phyloP scores from a whole-genome alignment of 306 rosid species.

The Dryas octopetala region DNA sequence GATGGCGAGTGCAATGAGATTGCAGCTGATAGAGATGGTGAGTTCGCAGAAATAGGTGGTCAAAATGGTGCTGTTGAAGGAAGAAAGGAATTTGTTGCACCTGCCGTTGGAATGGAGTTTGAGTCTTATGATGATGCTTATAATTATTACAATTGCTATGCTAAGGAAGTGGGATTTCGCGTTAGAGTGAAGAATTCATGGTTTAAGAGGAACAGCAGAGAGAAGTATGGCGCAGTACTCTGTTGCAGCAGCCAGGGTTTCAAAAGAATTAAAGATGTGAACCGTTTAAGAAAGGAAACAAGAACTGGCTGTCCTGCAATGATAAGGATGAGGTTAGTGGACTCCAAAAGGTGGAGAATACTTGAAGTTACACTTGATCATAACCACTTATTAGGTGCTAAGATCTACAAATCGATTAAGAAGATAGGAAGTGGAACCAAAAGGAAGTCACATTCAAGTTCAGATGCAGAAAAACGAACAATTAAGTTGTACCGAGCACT shows the following conservation, averaged over 20 bases:
- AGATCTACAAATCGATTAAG: constrained; percentile 55
- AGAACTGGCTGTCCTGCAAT: constrained; percentile 98
- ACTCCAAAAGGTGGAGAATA: constrained; percentile 89
- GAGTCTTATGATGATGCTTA: constrained; percentile 95
- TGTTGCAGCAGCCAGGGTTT: constrained; percentile 99
- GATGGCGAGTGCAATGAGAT: constrained; percentile 54
- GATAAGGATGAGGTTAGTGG: constrained; percentile 86
- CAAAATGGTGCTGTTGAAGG: constrained; percentile 53
- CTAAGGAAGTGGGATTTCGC: constrained; percentile 87
- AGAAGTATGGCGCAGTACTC: constrained; percentile 94
- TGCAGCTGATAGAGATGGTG: constrained; percentile 50
- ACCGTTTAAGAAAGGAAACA: constrained; percentile 85
- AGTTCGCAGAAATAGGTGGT: constrained; percentile 46
- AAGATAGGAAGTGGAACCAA: constrained; percentile 62
- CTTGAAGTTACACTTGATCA: constrained; percentile 83
- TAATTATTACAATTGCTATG: constrained; percentile 85
- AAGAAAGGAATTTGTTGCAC: constrained; percentile 68
- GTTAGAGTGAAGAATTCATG: constrained; percentile 96
- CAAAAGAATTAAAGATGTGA: constrained; percentile 83
- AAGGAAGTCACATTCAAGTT: constrained; percentile 51
- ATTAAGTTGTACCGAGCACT: constrained; percentile 82
- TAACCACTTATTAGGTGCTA: constrained; percentile 78
- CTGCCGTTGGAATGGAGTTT: constrained; percentile 94
- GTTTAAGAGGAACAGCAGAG: constrained; percentile 92
- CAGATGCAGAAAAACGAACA: constrained; percentile 65